Evolutionary conservation across 495 filamentous ascomycete genomes (phyloP), one percentile per base, ranked within the genome.

Genomic region (Neurospora tetrasperma): DNA sequence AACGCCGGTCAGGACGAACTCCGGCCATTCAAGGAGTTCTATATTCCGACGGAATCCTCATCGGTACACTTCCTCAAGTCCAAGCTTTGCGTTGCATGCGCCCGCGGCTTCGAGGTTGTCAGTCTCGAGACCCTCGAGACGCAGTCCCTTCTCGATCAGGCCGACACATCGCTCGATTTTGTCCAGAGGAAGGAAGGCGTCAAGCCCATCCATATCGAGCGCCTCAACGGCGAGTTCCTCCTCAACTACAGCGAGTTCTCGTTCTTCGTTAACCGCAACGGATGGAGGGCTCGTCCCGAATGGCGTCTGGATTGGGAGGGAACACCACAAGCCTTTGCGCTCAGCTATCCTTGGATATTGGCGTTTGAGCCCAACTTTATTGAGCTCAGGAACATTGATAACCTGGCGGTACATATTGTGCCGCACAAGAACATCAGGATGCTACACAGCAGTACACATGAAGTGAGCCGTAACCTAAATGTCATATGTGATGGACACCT

Each of bases 311-410:
- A 92, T 40, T 99, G 96, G 96, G 96, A 99, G 83, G 96, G 96
- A 70, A 91, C 88, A 59, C 96, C 96, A 70, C 90, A 91, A 76
- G 88, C 90, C 48, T 99, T 99, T 80, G 96, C 96, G 0, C 88
- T 98, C 44, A 96, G 92, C 44, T 93, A 94, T 78, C 94, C 94
- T 71, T 99, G 95, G 86, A 96, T 99, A 66, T 84, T 99, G 75
- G 96, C 96, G 6, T 99, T 99, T 80, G 96, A 99, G 83, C 91
- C 94, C n/a, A 97, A 94, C 78, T 99, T 99, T 78, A 93, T 99
- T 74, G 96, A 99, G 82, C 93, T 99, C 76, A 85, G 96, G 76
- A 90, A 97, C 78, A 93, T 98, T 75, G 96, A 98, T 78, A 97
- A 92, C 23, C 91, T 93, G 72, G 92, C 92, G 59, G 93, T 97